A percentile compares a stretch with the other conserved stretches of the same genome.
Evolutionary conservation across 139 green algal genomes (phyloP).

Genomic region (Edaphochlamys debaryana): DNA sequence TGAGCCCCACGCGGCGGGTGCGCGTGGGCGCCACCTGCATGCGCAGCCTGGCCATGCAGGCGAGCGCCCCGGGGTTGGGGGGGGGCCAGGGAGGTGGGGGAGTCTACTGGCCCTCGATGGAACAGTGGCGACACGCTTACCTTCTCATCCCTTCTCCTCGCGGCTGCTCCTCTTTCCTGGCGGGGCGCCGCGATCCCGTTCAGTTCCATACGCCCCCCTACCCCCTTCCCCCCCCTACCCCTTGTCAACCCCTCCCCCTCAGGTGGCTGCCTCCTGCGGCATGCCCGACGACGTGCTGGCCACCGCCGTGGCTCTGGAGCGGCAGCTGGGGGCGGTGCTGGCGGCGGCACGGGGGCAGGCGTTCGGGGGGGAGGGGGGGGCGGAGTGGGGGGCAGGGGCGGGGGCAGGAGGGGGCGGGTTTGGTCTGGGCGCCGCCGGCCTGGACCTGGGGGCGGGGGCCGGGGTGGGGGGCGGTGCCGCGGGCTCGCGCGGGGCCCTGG

Average conservation of each 20-base stretch:
- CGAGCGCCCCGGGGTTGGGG: not conserved
- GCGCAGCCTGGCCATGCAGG: constrained; percentile 31
- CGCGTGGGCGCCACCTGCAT: constrained; percentile 5
- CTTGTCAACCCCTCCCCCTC: not conserved
- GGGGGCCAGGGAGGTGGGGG: no score
- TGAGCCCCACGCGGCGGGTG: constrained; percentile 21
- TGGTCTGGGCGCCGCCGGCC: no score
- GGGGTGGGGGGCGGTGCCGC: no score
- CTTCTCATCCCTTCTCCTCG: no score
- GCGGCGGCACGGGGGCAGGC: not conserved
- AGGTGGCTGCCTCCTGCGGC: constrained; percentile 22
- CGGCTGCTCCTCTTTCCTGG: no score
- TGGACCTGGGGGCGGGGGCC: not conserved
- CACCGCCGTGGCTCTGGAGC: constrained; percentile 2
- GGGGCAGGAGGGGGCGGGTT: no score
- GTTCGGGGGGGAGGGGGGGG: not conserved
- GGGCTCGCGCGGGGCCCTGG: no score
- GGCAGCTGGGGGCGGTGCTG: constrained; percentile 5
- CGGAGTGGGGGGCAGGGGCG: not conserved
- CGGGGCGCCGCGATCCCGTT: no score
- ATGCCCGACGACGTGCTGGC: constrained; percentile 1
- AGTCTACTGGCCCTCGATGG: no score
- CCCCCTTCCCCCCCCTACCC: no score
- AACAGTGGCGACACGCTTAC: no score
- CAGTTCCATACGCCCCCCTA: no score